A percentile compares a stretch with the other conserved stretches of the same genome.
Conservation (phyloP, 1,284 basidiomycete genomes). For the Ganoderma lucidum region DNA sequence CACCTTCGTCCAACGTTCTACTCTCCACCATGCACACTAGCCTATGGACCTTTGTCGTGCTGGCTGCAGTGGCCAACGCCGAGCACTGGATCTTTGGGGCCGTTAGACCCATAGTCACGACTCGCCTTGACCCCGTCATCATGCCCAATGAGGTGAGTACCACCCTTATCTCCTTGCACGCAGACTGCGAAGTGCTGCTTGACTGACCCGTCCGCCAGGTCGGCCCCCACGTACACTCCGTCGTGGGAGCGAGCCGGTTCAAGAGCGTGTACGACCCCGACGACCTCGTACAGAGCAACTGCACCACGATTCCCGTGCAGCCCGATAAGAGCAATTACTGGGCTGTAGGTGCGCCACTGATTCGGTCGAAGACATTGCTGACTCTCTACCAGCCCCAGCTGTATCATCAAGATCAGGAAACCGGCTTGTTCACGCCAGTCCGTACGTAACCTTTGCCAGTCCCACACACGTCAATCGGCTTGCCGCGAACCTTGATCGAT, state of each 20-base stretch:
- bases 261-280: slow-evolving; percentile 32
- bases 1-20: slow-evolving; percentile 1
- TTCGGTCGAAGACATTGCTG: neutral
- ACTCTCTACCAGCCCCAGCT: slow-evolving; percentile 29
- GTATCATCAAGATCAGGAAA: slow-evolving; percentile 36
- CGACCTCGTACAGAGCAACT: slow-evolving; percentile 31
- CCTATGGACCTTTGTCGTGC: slow-evolving; percentile 27
- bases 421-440: slow-evolving; percentile 32
- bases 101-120: slow-evolving; percentile 34
- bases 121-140: slow-evolving; percentile 42
- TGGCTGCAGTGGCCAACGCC: slow-evolving; percentile 33
- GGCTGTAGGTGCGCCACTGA: slow-evolving; percentile 30
- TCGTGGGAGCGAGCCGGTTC: slow-evolving; percentile 40
- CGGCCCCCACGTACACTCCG: slow-evolving; percentile 39
- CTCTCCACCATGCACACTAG: slow-evolving; percentile 22
- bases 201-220: slow-evolving; percentile 14
- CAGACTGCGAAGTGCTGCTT: neutral
- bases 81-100: slow-evolving; percentile 39
- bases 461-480: neutral
- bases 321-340: slow-evolving; percentile 40
- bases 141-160: slow-evolving; percentile 32
- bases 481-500: neutral
- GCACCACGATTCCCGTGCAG: slow-evolving; percentile 38
- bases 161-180: neutral
- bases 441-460: slow-evolving; percentile 25